Percentiles rank a stretch among this genome's conserved stretches.
Evolutionary conservation across 371 early-diverging fungal genomes (phyloP).

Genomic region (Mortierella sp.): DNA sequence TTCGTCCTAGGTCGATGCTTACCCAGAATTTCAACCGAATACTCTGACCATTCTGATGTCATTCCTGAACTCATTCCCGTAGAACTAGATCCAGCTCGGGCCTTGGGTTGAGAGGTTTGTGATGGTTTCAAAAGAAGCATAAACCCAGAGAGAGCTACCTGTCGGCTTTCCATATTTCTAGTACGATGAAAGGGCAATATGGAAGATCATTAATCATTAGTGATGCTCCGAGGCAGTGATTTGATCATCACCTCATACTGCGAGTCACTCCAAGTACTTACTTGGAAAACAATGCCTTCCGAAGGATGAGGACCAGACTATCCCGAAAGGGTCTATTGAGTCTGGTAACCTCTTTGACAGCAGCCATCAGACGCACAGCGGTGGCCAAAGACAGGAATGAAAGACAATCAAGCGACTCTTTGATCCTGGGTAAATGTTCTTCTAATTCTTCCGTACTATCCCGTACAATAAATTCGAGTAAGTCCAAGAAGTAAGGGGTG

Average conservation of each 20-base stretch:
- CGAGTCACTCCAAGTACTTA: slow-evolving; percentile 30
- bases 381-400: slow-evolving; percentile 62
- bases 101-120: not conserved
- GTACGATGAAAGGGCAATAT: not conserved
- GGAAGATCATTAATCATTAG: no score
- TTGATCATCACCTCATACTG: no score
- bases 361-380: slow-evolving; percentile 61
- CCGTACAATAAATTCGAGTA: slow-evolving; percentile 59
- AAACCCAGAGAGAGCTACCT: slow-evolving; percentile 67
- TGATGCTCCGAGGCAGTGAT: no score
- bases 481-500: slow-evolving; percentile 57
- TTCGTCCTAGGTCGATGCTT: no score
- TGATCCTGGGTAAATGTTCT: slow-evolving; percentile 55
- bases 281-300: slow-evolving; percentile 73
- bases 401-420: slow-evolving; percentile 68
- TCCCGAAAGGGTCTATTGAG: slow-evolving; percentile 63
- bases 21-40: slow-evolving; percentile 67
- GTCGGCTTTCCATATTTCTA: slow-evolving; percentile 66
- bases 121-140: slow-evolving; percentile 57
- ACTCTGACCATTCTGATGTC: slow-evolving; percentile 23
- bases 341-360: slow-evolving; percentile 61
- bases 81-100: slow-evolving; percentile 29
- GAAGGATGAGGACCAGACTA: slow-evolving; percentile 65
- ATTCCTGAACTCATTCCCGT: not conserved
- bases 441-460: slow-evolving; percentile 52